A percentile compares a stretch with the other conserved stretches of the same genome.
Conservation (phyloP, 169 alveolate species). For the Babesia gibsoni region DNA sequence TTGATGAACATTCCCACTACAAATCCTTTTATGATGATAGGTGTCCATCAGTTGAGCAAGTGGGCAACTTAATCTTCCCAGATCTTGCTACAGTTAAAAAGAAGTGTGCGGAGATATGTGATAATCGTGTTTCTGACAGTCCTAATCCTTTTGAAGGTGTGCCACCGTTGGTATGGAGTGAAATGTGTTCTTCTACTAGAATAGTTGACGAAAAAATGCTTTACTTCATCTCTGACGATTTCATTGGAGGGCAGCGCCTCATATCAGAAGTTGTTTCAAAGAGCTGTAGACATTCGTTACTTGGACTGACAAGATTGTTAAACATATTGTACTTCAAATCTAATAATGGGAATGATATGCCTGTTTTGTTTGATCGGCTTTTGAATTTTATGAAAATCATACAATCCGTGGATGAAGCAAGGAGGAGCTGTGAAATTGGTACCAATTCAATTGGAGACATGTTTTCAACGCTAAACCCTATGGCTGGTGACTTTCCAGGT, state of each 20-base stretch:
- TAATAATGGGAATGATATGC: constrained; percentile 8
- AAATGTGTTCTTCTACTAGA: constrained; percentile 23
- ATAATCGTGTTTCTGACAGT: not conserved
- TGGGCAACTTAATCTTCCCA: constrained; percentile 37
- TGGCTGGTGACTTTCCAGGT: not conserved
- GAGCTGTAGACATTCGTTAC: constrained; percentile 12
- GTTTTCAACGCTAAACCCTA: constrained; percentile 2
- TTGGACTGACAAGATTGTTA: constrained; percentile 48
- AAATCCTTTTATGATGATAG: constrained; percentile 45
- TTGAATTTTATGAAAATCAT: constrained; percentile 36
- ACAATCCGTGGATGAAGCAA: constrained; percentile 38
- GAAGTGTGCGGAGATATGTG: not conserved
- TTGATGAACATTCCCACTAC: constrained; percentile 34
- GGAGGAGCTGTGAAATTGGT: constrained; percentile 33
- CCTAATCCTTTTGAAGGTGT: not conserved
- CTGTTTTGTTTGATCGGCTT: constrained; percentile 4
- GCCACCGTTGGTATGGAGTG: constrained; percentile 17
- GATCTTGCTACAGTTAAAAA: constrained; percentile 9
- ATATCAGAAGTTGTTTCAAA: constrained; percentile 35
- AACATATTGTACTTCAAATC: constrained; percentile 41
- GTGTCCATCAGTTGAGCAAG: constrained; percentile 33
- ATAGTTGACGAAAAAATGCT: constrained; percentile 53
- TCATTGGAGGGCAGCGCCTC: constrained; percentile 43
- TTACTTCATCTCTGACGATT: constrained; percentile 37
- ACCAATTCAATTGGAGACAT: not conserved